A percentile compares a stretch with the other conserved stretches of the same genome.
Conservation (phyloP, 768 basidiomycete species). For the Termitomyces eurrhizus region DNA sequence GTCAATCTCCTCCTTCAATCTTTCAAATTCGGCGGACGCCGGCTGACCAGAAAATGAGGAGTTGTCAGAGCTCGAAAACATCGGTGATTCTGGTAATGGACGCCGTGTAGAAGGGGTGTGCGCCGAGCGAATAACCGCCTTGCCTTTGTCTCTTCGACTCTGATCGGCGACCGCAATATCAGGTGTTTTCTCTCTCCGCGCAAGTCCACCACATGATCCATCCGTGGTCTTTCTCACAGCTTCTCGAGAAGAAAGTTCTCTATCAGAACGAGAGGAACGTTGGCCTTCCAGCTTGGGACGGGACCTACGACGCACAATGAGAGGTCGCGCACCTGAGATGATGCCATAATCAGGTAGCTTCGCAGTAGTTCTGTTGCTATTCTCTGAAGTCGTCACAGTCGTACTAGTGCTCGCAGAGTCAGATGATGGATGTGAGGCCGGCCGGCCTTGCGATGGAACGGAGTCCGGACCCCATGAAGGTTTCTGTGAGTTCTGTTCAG, state of each 20-base stretch:
- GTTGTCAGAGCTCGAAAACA: conserved; percentile 13
- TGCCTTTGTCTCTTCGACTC: conserved; percentile 21
- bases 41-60: conserved; percentile 27
- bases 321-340: not conserved
- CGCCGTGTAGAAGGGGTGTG: conserved; percentile 12
- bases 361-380: conserved; percentile 2
- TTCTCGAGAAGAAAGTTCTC: conserved; percentile 2
- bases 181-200: conserved; percentile 1
- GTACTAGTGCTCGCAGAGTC: conserved; percentile 13
- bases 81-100: conserved; percentile 3
- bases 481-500: not conserved
- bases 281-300: conserved; percentile 7
- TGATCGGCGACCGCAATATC: conserved; percentile 3
- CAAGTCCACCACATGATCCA: not conserved
- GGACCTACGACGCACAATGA: conserved; percentile 5
- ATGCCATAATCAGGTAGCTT: not conserved
- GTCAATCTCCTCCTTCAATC: conserved; percentile 56
- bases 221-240: not conserved
- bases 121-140: conserved; percentile 12
- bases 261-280: not conserved
- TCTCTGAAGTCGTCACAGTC: conserved; percentile 12
- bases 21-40: conserved; percentile 47
- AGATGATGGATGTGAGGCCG: conserved; percentile 5
- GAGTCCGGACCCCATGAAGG: conserved; percentile 1
- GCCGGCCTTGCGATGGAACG: not conserved